Percentiles rank a stretch among this genome's conserved stretches.
phyloP scores from a whole-genome alignment of 2,329 filamentous ascomycete genomes.

The Aspergillus melleus region DNA sequence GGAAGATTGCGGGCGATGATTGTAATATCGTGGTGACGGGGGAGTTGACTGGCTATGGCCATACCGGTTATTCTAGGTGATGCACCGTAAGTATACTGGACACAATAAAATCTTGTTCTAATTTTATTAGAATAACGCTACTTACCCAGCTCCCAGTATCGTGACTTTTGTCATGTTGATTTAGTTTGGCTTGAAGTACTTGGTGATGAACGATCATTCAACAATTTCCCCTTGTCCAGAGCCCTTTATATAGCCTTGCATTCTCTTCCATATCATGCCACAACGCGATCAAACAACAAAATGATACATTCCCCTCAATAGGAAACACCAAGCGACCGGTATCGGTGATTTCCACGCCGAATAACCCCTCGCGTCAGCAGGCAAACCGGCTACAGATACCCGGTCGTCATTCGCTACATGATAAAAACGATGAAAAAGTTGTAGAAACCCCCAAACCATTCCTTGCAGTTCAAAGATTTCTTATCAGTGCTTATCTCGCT shows the following conservation, averaged over 20 bases:
- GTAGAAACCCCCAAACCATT: not conserved
- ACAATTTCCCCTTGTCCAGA: not conserved
- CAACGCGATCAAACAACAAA: not conserved
- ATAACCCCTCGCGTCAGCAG: no score
- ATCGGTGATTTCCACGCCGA: not conserved
- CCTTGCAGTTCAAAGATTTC: no score
- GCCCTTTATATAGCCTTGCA: not conserved
- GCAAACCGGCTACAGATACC: not conserved
- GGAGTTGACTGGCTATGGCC: slow-evolving; percentile 8
- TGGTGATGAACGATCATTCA: not conserved
- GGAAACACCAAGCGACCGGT: not conserved
- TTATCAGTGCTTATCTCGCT: not conserved
- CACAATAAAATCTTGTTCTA: not conserved
- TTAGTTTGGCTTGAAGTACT: not conserved
- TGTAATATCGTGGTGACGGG: slow-evolving; percentile 21
- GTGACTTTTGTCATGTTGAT: slow-evolving; percentile 10
- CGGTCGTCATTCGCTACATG: not conserved
- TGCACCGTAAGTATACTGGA: not conserved
- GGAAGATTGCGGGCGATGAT: slow-evolving; percentile 35
- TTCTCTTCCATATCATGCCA: not conserved
- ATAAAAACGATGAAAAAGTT: not conserved
- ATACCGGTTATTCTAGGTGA: slow-evolving; percentile 10
- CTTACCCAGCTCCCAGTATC: slow-evolving; percentile 15
- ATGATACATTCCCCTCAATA: not conserved
- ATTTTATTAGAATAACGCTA: not conserved